Percentiles rank a stretch among this genome's conserved stretches.
phyloP scores from a whole-genome alignment of 2,329 filamentous ascomycete genomes.

The Nothopassalora personata region DNA sequence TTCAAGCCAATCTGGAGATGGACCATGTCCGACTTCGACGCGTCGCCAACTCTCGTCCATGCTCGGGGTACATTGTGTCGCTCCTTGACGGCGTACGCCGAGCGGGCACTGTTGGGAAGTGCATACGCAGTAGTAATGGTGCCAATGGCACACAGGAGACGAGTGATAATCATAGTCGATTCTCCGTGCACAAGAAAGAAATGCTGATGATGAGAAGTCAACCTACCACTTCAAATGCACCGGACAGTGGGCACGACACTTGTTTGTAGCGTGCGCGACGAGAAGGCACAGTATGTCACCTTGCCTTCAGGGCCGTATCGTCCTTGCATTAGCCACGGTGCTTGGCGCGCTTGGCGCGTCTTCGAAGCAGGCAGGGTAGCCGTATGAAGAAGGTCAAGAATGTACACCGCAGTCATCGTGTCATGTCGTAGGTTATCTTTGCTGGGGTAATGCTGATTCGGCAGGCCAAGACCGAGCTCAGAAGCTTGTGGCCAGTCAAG shows the following conservation, averaged over 20 bases:
- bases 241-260: neutral
- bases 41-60: slow-evolving; percentile 47
- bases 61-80: slow-evolving; percentile 47
- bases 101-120: slow-evolving; percentile 17
- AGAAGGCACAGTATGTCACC: neutral
- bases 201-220: neutral
- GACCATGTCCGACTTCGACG: slow-evolving; percentile 46
- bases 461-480: neutral
- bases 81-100: slow-evolving; percentile 51
- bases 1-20: slow-evolving; percentile 55
- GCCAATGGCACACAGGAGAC: slow-evolving; percentile 16
- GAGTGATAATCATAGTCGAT: slow-evolving; percentile 2
- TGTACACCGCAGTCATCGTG: neutral
- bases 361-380: neutral
- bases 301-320: neutral
- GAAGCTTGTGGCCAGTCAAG: neutral
- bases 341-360: neutral
- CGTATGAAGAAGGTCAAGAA: neutral
- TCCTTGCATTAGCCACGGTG: neutral
- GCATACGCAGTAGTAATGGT: slow-evolving; percentile 11
- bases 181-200: neutral
- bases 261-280: neutral
- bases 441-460: neutral
- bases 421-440: neutral
- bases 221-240: neutral